phyloP scores from a whole-genome alignment of 108 stramenopile species.

The Cyclotella choctawhatcheeana region DNA sequence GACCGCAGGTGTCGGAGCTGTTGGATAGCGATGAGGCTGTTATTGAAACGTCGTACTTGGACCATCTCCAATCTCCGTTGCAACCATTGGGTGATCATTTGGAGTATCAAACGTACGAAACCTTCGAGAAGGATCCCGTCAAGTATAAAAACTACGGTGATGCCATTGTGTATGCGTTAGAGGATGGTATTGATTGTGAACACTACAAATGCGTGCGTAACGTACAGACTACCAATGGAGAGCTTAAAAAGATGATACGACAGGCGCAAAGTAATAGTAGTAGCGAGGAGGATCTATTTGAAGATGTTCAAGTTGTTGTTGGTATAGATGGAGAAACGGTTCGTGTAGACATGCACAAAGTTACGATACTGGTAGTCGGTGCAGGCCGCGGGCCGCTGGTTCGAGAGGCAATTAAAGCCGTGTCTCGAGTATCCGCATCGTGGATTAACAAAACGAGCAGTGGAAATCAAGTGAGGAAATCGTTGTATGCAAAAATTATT shows the following conservation, averaged over 20 bases:
- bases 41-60: slow-evolving; percentile 83
- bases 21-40: slow-evolving; percentile 77
- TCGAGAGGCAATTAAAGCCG: slow-evolving; percentile 71
- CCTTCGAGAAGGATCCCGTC: slow-evolving; percentile 96
- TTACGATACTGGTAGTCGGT: slow-evolving; percentile 92
- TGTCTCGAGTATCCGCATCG: slow-evolving; percentile 44
- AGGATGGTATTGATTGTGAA: slow-evolving; percentile 44
- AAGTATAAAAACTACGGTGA: slow-evolving; percentile 93
- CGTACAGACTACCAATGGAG: background rate
- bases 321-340: slow-evolving; percentile 20
- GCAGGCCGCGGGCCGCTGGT: slow-evolving; percentile 98
- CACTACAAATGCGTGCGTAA: slow-evolving; percentile 15
- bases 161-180: slow-evolving; percentile 73
- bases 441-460: background rate
- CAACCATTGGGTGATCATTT: slow-evolving; percentile 98
- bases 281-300: background rate
- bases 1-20: slow-evolving; percentile 34
- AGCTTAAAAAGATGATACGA: slow-evolving; percentile 11
- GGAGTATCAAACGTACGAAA: slow-evolving; percentile 97
- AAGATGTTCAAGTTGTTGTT: slow-evolving; percentile 17
- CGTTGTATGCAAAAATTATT: slow-evolving; percentile 53
- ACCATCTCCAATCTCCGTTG: slow-evolving; percentile 95
- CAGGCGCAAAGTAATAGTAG: background rate
- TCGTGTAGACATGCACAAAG: slow-evolving; percentile 31
- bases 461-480: background rate